A percentile compares a stretch with the other conserved stretches of the same genome.
phyloP scores from a whole-genome alignment of 2,329 filamentous ascomycete genomes.

The Cytospora mali region DNA sequence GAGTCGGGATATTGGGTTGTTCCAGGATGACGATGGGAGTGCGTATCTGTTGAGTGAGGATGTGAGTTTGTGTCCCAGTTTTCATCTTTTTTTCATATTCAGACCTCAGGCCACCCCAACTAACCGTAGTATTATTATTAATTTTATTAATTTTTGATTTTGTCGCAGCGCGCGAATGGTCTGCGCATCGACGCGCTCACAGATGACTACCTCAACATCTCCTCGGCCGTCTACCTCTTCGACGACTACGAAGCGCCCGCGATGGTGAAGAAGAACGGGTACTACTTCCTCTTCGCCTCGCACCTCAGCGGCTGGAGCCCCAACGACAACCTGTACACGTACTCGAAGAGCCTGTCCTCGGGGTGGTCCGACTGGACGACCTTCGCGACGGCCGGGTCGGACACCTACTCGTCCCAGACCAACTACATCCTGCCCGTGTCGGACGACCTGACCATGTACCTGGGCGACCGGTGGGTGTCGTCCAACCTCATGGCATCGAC shows the following conservation, averaged over 20 bases:
- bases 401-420: slow-evolving; percentile 62
- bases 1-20: slow-evolving; percentile 58
- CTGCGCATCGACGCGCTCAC: slow-evolving; percentile 57
- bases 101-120: no score
- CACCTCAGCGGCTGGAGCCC: slow-evolving; percentile 58
- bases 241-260: slow-evolving; percentile 61
- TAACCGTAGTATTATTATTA: no score
- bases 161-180: slow-evolving; percentile 58
- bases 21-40: slow-evolving; percentile 62
- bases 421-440: slow-evolving; percentile 56
- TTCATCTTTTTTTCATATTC: no score
- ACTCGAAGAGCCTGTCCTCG: slow-evolving; percentile 22
- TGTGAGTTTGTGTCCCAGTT: no score
- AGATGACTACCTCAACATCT: slow-evolving; percentile 58
- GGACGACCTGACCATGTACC: slow-evolving; percentile 53
- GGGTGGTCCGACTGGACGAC: slow-evolving; percentile 64
- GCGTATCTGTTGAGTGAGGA: slow-evolving; percentile 66
- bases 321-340: slow-evolving; percentile 60
- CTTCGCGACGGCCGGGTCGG: slow-evolving; percentile 59
- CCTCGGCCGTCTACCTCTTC: slow-evolving; percentile 53
- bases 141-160: no score
- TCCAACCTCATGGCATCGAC: slow-evolving; percentile 61
- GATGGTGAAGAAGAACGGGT: slow-evolving; percentile 61
- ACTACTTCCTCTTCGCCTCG: slow-evolving; percentile 68
- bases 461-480: slow-evolving; percentile 67